A percentile compares a stretch with the other conserved stretches of the same genome.
Evolutionary conservation across 768 basidiomycete species (phyloP).

Genomic region (Kwoniella botswanensis): DNA sequence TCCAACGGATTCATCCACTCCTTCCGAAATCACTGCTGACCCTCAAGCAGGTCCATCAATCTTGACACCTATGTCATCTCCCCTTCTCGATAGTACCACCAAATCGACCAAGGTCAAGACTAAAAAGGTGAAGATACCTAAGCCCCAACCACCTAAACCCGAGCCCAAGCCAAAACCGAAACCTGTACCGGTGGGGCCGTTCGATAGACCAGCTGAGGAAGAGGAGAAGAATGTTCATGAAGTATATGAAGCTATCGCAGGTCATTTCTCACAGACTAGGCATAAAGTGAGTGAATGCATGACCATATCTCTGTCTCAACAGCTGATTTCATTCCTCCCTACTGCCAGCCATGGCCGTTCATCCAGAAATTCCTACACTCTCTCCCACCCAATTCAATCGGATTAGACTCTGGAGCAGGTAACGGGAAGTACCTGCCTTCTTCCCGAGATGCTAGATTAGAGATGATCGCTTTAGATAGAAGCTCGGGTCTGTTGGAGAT

Average conservation of each 20-base stretch:
- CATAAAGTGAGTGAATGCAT: conserved; percentile 52
- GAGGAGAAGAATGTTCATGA: conserved; percentile 56
- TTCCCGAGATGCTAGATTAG: conserved; percentile 67
- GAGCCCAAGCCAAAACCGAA: conserved; percentile 33
- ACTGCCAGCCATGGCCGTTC: conserved; percentile 81
- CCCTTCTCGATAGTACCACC: not conserved
- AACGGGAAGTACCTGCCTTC: conserved; percentile 93
- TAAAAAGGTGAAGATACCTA: not conserved
- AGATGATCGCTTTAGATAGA: conserved; percentile 84
- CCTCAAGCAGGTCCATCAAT: conserved; percentile 9
- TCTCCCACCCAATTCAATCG: conserved; percentile 77
- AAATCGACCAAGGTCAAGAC: not conserved
- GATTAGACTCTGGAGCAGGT: conserved; percentile 92
- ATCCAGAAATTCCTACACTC: conserved; percentile 74
- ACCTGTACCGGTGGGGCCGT: conserved; percentile 31
- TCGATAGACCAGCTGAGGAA: conserved; percentile 23
- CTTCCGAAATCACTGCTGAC: not conserved
- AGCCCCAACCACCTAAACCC: not conserved
- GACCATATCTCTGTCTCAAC: not conserved
- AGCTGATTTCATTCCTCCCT: not conserved
- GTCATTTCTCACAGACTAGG: conserved; percentile 59
- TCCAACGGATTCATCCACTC: not conserved
- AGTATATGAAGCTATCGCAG: conserved; percentile 58
- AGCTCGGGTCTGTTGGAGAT: conserved; percentile 78
- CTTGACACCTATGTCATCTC: not conserved